These are phyloP conservation scores for Suhomyces emberorum DNA, from an alignment of 805 yeast genomes.

Conservation along the genomic window DNA sequence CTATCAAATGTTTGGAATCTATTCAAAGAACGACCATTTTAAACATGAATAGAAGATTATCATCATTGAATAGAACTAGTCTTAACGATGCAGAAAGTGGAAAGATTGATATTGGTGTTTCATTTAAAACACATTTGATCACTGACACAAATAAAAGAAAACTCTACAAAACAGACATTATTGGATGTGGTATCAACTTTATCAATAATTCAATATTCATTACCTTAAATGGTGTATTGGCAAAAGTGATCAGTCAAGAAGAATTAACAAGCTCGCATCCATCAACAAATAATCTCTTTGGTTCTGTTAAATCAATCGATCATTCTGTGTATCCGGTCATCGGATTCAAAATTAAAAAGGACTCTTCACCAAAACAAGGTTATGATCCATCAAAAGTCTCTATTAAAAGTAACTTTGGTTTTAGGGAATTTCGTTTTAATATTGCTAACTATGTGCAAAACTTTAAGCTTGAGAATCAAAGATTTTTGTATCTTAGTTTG, in stretches of 20 bases:
- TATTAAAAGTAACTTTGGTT: constrained; percentile 55
- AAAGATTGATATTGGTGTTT: constrained; percentile 33
- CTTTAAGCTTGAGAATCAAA: constrained; percentile 35
- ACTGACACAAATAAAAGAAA: constrained; percentile 32
- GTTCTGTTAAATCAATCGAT: constrained; percentile 14
- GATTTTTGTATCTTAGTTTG: constrained; percentile 16
- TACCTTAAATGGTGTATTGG: constrained; percentile 74
- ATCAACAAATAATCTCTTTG: constrained; percentile 8
- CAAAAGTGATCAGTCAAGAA: constrained; percentile 22
- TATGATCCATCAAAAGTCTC: constrained; percentile 13
- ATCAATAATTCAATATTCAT: constrained; percentile 60
- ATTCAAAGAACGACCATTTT: constrained; percentile 28
- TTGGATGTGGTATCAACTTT: constrained; percentile 85
- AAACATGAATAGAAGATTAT: constrained; percentile 35
- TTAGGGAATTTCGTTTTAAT: constrained; percentile 57
- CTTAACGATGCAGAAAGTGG: constrained; percentile 29
- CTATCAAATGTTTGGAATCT: constrained; percentile 30
- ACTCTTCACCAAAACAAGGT: constrained; percentile 8
- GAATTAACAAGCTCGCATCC: constrained; percentile 21
- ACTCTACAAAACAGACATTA: constrained; percentile 50
- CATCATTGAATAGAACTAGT: constrained; percentile 26
- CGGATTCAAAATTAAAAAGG: constrained; percentile 29
- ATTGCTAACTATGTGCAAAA: constrained; percentile 50
- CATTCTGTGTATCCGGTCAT: constrained; percentile 31
- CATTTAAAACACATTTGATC: constrained; percentile 27